phyloP scores from a whole-genome alignment of 208 protist genomes.

The Trichomonas tenax region DNA sequence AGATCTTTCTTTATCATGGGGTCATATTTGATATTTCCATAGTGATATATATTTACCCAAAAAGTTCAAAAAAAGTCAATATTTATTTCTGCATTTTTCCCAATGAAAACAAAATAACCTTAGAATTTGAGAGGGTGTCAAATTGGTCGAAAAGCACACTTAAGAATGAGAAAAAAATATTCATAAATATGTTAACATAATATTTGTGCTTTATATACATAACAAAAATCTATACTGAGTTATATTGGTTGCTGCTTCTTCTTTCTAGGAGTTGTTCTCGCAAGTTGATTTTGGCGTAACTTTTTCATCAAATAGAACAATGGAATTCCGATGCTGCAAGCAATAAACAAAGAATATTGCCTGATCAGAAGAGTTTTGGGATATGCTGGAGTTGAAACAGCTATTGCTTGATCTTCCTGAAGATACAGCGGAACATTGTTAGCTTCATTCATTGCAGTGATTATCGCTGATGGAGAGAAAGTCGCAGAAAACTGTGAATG shows the following conservation, averaged over 20 bases:
- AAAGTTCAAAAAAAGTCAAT: too few relatives aligned
- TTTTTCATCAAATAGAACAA: background rate
- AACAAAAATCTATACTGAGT: too few relatives aligned
- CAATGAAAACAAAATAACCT: too few relatives aligned
- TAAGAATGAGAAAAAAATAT: too few relatives aligned
- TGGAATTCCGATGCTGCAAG: background rate
- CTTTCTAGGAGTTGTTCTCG: background rate
- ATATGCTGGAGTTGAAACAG: background rate
- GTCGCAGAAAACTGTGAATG: background rate
- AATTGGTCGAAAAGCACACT: too few relatives aligned
- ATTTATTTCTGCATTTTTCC: too few relatives aligned
- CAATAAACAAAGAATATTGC: background rate
- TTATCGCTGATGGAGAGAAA: background rate
- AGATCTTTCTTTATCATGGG: too few relatives aligned
- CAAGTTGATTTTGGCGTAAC: background rate
- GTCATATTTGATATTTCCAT: too few relatives aligned
- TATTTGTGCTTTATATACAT: too few relatives aligned
- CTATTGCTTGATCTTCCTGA: background rate
- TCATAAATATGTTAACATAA: too few relatives aligned
- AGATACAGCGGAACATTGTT: background rate
- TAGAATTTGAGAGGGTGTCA: too few relatives aligned
- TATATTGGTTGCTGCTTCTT: background rate
- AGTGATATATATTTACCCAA: too few relatives aligned
- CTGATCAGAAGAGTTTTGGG: background rate
- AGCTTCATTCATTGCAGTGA: background rate